phyloP scores from a whole-genome alignment of 1,284 basidiomycete species.

The Cutaneotrichosporon spelunceum region DNA sequence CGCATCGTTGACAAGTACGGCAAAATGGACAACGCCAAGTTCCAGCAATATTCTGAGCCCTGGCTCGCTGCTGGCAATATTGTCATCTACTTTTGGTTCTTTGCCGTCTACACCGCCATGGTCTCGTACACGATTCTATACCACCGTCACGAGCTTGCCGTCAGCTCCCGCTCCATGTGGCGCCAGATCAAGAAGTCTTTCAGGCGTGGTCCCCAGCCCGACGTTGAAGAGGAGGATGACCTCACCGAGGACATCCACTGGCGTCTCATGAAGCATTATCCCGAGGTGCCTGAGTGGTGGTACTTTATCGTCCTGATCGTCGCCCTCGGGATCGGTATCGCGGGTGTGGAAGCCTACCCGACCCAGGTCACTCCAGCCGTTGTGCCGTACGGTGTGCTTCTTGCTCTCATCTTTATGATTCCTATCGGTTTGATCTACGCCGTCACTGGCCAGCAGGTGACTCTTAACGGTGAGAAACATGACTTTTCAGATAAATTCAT shows the following conservation, averaged over 20 bases:
- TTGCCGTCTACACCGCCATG: conserved; percentile 28
- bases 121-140: conserved; percentile 60
- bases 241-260: conserved; percentile 70
- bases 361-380: conserved; percentile 65
- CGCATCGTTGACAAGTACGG: conserved; percentile 23
- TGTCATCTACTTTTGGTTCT: conserved; percentile 19
- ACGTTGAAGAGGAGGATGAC: conserved; percentile 23
- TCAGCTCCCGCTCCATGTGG: conserved; percentile 47
- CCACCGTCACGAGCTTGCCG: conserved; percentile 74
- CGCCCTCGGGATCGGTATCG: conserved; percentile 56
- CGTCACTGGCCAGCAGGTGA: conserved; percentile 58
- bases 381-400: conserved; percentile 49
- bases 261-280: conserved; percentile 14
- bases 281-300: conserved; percentile 63
- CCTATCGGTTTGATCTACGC: conserved; percentile 60
- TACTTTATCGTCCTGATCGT: conserved; percentile 62
- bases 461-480: conserved; percentile 45
- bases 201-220: neutral
- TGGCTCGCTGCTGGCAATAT: conserved; percentile 11
- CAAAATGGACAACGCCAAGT: conserved; percentile 24
- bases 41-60: conserved; percentile 30
- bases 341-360: conserved; percentile 55
- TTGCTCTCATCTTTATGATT: conserved; percentile 56
- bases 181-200: conserved; percentile 4
- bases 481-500: too few species aligned